Evolutionary conservation across 202 grass and related monocot species (phyloP).

Genomic region (Musa balbisiana): DNA sequence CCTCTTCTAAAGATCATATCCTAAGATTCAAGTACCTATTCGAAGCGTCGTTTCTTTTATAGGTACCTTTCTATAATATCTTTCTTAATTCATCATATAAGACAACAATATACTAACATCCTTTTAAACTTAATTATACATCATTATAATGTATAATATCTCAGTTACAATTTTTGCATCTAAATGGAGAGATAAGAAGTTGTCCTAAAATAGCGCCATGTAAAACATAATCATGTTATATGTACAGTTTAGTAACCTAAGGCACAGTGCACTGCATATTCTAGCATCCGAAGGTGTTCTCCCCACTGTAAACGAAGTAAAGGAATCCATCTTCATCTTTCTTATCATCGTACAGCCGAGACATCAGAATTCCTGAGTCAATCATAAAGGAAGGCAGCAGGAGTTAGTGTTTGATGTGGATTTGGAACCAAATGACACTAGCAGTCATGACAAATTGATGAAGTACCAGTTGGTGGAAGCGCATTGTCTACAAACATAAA

Average conservation of each 20-base stretch:
- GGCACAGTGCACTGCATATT: neutral
- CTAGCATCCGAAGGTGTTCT: constrained; percentile 10
- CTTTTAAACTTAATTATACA: too few species aligned
- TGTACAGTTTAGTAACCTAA: neutral
- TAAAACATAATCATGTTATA: neutral
- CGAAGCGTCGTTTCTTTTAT: too few species aligned
- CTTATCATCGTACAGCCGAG: constrained; percentile 1
- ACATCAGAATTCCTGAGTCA: neutral
- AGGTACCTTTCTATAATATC: too few species aligned
- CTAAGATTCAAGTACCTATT: too few species aligned
- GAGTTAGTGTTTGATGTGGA: neutral
- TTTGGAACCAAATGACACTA: neutral
- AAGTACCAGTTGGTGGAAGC: constrained; percentile 8
- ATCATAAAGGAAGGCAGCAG: neutral
- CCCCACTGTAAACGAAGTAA: constrained; percentile 9
- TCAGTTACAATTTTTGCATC: too few species aligned
- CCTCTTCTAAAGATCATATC: too few species aligned
- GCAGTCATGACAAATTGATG: too few species aligned
- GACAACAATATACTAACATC: too few species aligned
- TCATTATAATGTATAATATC: too few species aligned
- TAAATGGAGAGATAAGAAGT: too few species aligned
- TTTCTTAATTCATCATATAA: too few species aligned
- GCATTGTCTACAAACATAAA: constrained; percentile 15
- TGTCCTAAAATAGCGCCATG: too few species aligned
- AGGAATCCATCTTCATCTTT: constrained; percentile 18